These are phyloP conservation scores for Andrographis paniculata DNA, from an alignment of 305 asterid genomes.

Conservation along the genomic window DNA sequence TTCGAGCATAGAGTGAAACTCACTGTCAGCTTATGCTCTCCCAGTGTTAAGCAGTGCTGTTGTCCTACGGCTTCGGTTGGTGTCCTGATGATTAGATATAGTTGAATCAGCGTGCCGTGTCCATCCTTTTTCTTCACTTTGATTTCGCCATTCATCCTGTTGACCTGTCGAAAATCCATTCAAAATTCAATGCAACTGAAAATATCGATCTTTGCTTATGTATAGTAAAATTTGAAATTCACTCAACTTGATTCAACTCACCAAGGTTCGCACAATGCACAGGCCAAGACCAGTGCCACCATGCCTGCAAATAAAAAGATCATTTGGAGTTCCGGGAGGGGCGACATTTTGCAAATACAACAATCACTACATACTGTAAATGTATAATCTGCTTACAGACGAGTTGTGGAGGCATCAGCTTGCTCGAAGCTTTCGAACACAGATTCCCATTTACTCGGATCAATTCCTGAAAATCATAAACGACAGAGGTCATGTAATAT, in stretches of 20 bases:
- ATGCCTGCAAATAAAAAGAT: conserved; percentile 44
- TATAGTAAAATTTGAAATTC: background rate
- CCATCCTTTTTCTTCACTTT: conserved; percentile 75
- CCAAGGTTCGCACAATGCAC: conserved; percentile 92
- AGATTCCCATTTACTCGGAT: conserved; percentile 88
- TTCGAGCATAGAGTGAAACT: conserved; percentile 20
- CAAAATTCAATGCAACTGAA: conserved; percentile 8
- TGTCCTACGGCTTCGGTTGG: conserved; percentile 39
- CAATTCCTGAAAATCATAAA: conserved; percentile 47
- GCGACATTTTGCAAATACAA: background rate
- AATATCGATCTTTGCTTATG: background rate
- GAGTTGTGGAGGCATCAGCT: conserved; percentile 94
- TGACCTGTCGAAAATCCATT: conserved; percentile 40
- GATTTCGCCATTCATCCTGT: conserved; percentile 93
- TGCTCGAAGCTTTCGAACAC: conserved; percentile 96
- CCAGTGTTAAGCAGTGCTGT: conserved; percentile 36
- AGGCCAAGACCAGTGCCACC: conserved; percentile 98
- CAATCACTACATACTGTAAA: too few relatives aligned
- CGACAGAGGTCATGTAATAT: background rate
- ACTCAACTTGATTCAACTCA: conserved; percentile 33
- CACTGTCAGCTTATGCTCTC: conserved; percentile 53
- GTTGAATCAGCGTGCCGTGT: conserved; percentile 71
- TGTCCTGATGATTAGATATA: conserved; percentile 45
- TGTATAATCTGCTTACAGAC: conserved; percentile 51
- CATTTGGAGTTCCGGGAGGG: conserved; percentile 7